These are phyloP conservation scores for Vicia villosa DNA, from an alignment of 306 rosid species.

Conservation along the genomic window DNA sequence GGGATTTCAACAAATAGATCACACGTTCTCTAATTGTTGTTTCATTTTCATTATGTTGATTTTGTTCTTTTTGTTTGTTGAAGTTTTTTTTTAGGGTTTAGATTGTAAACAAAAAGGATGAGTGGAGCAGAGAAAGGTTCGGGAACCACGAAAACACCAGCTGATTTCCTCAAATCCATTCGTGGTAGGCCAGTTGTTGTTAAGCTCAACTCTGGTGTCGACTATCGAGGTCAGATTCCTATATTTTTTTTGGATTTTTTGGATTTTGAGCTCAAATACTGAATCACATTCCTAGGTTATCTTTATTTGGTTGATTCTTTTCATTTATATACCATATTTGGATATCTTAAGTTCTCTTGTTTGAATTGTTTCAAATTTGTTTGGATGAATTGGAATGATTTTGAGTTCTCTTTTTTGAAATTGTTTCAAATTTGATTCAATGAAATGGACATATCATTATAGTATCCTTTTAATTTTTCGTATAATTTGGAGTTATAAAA, in stretches of 20 bases:
- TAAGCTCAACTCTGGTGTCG: constrained; percentile 91
- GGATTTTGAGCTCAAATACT: not conserved
- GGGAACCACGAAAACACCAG: constrained; percentile 79
- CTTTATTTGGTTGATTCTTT: not conserved
- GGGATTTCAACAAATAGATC: too few relatives aligned
- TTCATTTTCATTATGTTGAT: not conserved
- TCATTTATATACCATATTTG: not conserved
- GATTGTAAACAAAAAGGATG: constrained; percentile 21
- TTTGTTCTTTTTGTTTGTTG: not conserved
- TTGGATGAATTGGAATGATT: not conserved
- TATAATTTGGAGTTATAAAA: not conserved
- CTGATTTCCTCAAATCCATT: constrained; percentile 89
- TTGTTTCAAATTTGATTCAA: not conserved
- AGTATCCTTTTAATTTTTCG: not conserved
- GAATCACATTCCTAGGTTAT: not conserved
- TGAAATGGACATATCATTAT: not conserved
- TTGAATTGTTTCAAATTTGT: not conserved
- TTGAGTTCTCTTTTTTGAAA: not conserved
- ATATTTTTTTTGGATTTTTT: constrained; percentile 2
- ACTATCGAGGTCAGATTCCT: constrained; percentile 66
- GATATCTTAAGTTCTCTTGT: not conserved
- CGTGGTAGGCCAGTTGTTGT: constrained; percentile 96
- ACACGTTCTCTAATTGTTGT: too few relatives aligned
- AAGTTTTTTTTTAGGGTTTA: not conserved
- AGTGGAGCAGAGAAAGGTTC: constrained; percentile 69